phyloP scores from a whole-genome alignment of 257 asterid genomes.

The Petrea volubilis region DNA sequence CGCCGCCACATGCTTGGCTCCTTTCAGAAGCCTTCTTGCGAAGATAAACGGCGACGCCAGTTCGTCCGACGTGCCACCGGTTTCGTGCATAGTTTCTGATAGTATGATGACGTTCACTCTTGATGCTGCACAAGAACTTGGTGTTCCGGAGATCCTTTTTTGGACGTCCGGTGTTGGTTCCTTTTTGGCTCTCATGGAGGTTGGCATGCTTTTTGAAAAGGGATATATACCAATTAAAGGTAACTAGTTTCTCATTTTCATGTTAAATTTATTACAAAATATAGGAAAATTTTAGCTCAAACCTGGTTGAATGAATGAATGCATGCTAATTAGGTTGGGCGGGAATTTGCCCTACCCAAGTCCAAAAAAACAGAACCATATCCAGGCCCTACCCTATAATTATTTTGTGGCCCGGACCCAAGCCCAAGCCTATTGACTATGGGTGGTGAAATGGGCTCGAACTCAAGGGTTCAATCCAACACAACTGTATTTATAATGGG shows the following conservation, averaged over 20 bases:
- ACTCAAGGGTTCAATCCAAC: too few relatives aligned
- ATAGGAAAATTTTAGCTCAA: background rate
- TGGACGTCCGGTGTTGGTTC: conserved; percentile 54
- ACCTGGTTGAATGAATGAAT: conserved; percentile 33
- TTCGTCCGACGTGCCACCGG: conserved; percentile 36
- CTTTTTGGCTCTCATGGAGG: conserved; percentile 33
- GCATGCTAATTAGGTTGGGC: too few relatives aligned
- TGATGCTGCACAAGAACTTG: conserved; percentile 51
- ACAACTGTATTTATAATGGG: too few relatives aligned
- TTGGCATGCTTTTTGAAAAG: conserved; percentile 23
- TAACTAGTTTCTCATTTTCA: background rate
- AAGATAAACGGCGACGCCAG: conserved; percentile 30
- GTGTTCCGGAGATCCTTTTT: conserved; percentile 50
- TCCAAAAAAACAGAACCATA: too few relatives aligned
- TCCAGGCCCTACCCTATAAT: too few relatives aligned
- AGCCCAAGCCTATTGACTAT: too few relatives aligned
- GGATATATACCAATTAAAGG: conserved; percentile 54
- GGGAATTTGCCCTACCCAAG: too few relatives aligned
- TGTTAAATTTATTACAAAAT: too few relatives aligned
- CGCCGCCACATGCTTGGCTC: conserved; percentile 28
- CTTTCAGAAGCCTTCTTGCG: conserved; percentile 38
- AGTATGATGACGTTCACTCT: conserved; percentile 47
- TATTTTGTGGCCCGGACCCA: too few relatives aligned
- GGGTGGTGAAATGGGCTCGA: too few relatives aligned
- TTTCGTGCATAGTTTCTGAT: conserved; percentile 58